Percentiles rank a stretch among this genome's conserved stretches.
Conservation (phyloP, 2,329 filamentous ascomycete genomes). For the Colletotrichum karsti region DNA sequence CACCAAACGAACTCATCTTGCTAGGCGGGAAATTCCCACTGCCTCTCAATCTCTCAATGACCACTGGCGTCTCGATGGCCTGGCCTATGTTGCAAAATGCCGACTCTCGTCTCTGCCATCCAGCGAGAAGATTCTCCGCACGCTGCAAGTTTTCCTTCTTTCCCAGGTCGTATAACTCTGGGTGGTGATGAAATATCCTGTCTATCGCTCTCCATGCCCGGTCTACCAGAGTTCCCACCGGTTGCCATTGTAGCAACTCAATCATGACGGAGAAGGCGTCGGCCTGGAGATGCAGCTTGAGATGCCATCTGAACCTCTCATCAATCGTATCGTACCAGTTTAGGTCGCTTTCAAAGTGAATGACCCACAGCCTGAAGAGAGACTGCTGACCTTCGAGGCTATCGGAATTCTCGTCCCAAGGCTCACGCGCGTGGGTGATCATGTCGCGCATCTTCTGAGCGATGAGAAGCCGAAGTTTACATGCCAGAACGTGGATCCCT, state of each 20-base stretch:
- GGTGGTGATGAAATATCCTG: slow-evolving; percentile 55
- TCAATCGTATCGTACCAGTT: slow-evolving; percentile 51
- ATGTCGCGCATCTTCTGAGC: slow-evolving; percentile 57
- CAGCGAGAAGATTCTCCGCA: slow-evolving; percentile 57
- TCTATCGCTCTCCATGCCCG: slow-evolving; percentile 60
- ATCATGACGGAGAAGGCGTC: slow-evolving; percentile 65
- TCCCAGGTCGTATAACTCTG: slow-evolving; percentile 58
- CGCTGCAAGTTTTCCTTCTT: slow-evolving; percentile 53
- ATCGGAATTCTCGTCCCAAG: slow-evolving; percentile 58
- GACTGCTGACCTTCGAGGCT: slow-evolving; percentile 59
- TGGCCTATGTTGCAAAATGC: slow-evolving; percentile 46
- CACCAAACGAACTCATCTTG: not conserved
- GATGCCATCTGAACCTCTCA: slow-evolving; percentile 63
- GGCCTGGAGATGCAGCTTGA: slow-evolving; percentile 61
- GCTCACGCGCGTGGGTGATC: slow-evolving; percentile 53
- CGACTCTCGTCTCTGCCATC: slow-evolving; percentile 59
- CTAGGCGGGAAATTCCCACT: slow-evolving; percentile 30
- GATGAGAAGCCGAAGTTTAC: slow-evolving; percentile 54
- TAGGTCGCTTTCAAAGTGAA: slow-evolving; percentile 55
- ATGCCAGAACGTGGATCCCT: slow-evolving; percentile 58
- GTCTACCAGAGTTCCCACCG: slow-evolving; percentile 57
- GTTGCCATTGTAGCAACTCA: slow-evolving; percentile 59
- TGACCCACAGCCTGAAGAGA: slow-evolving; percentile 62
- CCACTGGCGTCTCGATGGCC: slow-evolving; percentile 50
- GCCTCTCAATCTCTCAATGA: slow-evolving; percentile 52